Evolutionary conservation across 2,329 filamentous ascomycete species (phyloP).

Genomic region (Diaporthe sp.): DNA sequence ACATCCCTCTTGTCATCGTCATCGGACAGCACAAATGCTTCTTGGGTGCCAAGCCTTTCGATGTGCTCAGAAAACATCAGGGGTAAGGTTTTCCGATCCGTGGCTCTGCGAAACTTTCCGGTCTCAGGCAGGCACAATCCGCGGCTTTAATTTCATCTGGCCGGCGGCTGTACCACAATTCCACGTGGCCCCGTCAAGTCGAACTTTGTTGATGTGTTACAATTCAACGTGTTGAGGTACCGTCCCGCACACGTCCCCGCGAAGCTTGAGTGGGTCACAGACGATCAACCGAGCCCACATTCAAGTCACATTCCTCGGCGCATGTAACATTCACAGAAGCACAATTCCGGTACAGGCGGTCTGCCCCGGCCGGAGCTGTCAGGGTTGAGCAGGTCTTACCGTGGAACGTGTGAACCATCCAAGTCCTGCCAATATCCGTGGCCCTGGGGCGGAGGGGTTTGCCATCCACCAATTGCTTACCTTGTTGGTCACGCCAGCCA

Average conservation of each 20-base stretch:
- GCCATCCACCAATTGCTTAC: conserved; percentile 13
- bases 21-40: background rate
- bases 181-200: conserved; percentile 5
- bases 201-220: background rate
- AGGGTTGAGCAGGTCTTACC: background rate
- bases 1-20: background rate
- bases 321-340: background rate
- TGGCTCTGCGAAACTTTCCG: background rate
- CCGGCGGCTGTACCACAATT: background rate
- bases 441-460: background rate
- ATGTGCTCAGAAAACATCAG: background rate
- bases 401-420: background rate
- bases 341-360: background rate
- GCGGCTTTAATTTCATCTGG: background rate
- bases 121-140: background rate
- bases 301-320: background rate
- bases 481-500: background rate
- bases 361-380: background rate
- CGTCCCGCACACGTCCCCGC: background rate
- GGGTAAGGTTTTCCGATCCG: background rate
- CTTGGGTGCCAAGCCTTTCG: background rate
- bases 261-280: conserved; percentile 10
- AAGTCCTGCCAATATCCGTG: background rate
- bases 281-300: background rate
- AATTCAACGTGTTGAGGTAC: background rate